Evolutionary conservation across 805 yeast species (phyloP).

Genomic region (Kluyveromyces siamensis): DNA sequence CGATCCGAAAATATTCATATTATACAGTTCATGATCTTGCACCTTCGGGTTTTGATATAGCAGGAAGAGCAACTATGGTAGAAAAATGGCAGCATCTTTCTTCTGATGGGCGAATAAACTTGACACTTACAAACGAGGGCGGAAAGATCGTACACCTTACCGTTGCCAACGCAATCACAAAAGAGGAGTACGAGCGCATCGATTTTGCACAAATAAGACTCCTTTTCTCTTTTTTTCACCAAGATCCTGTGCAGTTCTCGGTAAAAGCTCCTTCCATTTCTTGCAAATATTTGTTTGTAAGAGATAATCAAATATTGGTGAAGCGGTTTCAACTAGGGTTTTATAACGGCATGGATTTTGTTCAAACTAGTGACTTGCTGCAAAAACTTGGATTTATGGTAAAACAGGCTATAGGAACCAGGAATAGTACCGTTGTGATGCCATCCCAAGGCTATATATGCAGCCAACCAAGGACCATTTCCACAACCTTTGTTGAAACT

Average conservation of each 20-base stretch:
- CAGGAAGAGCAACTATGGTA: slow-evolving; percentile 6
- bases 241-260: slow-evolving; percentile 16
- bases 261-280: slow-evolving; percentile 19
- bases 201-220: neutral
- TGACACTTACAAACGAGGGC: neutral
- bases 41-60: slow-evolving; percentile 17
- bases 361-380: slow-evolving; percentile 1
- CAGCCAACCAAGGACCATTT: neutral
- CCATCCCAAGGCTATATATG: neutral
- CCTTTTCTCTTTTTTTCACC: neutral
- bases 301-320: slow-evolving; percentile 4
- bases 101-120: neutral
- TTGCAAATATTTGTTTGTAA: slow-evolving; percentile 17
- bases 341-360: slow-evolving; percentile 9
- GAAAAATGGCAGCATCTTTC: slow-evolving; percentile 17
- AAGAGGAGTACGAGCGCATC: neutral
- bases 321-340: slow-evolving; percentile 22
- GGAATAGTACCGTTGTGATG: neutral
- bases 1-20: slow-evolving; percentile 11
- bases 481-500: neutral
- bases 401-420: slow-evolving; percentile 6
- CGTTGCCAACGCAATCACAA: neutral
- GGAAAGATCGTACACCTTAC: neutral
- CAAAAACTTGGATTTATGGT: slow-evolving; percentile 7
- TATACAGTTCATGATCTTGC: slow-evolving; percentile 13